Evolutionary conservation across 441 rosid genomes (phyloP), one percentile per base, ranked within the genome.

Genomic region (Aquilaria agallochum): DNA sequence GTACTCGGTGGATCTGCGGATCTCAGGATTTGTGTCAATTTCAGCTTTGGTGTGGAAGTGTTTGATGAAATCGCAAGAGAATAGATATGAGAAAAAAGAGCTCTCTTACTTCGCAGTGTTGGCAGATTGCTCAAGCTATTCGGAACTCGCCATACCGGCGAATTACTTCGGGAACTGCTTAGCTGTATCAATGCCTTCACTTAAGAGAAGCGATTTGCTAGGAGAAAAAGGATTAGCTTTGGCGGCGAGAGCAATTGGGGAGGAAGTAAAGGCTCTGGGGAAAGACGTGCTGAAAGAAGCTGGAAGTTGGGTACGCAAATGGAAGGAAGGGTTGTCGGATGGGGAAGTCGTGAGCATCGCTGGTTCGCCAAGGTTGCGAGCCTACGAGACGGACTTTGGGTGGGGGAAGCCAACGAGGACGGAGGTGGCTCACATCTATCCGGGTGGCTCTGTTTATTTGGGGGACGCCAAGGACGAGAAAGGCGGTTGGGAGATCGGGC

Each of bases 351-450:
- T 72, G 20, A 1, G 63, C 4, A 68, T 80, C 1, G 67, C 78
- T 0, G 75, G 83, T 0, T 78, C 88, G 3, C 83, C 88, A 0
- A 73, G 53, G 27, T 15, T 76, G 1, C 52, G 60, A 0, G 73
- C 58, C 3, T 80, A 76, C 15, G 81, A 78, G 3, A 75, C 72
- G 4, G 78, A 83, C 69, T 83, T 80, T 6, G 84, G 81, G 5
- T 83, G 86, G 84, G 83, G 89, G 31, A 76, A 50, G 54, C 79
- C 79, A 0, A 77, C 33, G 55, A 78, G 69, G 67, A 55, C 46
- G 30, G 74, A 71, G 44, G n/a, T 69, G n/a, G 72, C 48, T 40
- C 77, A 72, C 0, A 53, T 80, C 6, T 74, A 78, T 53, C 58
- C 9, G 2, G 66, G 69, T 1, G 60, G 64, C 7, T 12, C 55